These are phyloP conservation scores for Penicillium salamii DNA, from an alignment of 495 filamentous ascomycete species.

Conservation along the genomic window DNA sequence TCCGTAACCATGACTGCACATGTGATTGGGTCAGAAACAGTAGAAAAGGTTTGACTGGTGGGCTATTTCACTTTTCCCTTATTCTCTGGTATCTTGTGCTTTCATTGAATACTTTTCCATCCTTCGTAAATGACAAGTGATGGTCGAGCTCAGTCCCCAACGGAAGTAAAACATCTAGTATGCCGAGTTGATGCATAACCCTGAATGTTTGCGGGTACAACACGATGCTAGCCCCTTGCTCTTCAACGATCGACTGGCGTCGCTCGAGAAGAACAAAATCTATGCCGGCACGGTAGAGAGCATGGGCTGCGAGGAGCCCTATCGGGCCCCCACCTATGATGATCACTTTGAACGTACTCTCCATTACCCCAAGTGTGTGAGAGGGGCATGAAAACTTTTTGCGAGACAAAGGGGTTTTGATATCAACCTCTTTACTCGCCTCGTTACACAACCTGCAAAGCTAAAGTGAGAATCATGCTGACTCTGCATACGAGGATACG, in stretches of 20 bases:
- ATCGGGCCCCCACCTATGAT: conserved; percentile 52
- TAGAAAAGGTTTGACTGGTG: conserved; percentile 5
- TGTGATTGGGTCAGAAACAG: not conserved
- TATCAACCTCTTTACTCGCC: no score
- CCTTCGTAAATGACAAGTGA: conserved; percentile 12
- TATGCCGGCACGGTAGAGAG: conserved; percentile 45
- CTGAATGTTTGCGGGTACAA: conserved; percentile 34
- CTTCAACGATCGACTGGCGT: conserved; percentile 28
- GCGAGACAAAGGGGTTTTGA: no score
- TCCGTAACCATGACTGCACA: conserved; percentile 13
- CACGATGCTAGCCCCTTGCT: conserved; percentile 38
- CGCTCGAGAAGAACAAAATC: conserved; percentile 53
- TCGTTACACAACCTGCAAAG: no score
- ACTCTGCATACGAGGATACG: no score
- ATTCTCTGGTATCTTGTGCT: conserved; percentile 9
- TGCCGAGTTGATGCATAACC: conserved; percentile 49
- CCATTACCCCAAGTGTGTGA: no score
- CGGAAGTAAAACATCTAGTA: conserved; percentile 32
- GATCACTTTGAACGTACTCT: conserved; percentile 44
- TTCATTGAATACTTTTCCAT: conserved; percentile 19
- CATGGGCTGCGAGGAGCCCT: conserved; percentile 46
- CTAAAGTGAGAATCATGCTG: no score
- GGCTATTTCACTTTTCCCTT: conserved; percentile 12
- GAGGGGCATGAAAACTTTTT: no score
- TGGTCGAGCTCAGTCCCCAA: conserved; percentile 18